Evolutionary conservation across 129 eudicot genomes (phyloP), one percentile per base, ranked within the genome.

Genomic region (Apium graveolens): DNA sequence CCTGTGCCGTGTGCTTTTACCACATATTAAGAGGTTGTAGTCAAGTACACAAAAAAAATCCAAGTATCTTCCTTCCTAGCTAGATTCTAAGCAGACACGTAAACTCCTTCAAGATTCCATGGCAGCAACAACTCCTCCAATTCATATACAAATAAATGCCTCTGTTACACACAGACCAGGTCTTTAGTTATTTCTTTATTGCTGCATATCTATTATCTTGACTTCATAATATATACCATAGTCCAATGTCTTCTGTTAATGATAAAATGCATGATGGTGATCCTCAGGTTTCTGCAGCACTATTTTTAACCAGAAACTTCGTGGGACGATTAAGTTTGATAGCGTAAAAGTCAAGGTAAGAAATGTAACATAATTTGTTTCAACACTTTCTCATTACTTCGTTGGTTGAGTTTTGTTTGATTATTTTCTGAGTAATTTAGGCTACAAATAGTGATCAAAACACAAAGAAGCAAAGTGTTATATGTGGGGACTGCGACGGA

Each of bases 401-500:
- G 11, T 60, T n/a, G 14, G 34, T n/a, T 60, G 16, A 10, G 32
- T 26, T 60, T n/a, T 60, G 68, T 60, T n/a, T n/a, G 7, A 73
- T 9, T 11, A 72, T 72, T 72, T 1, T 39, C 12, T 42, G 14
- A 12, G 12, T 5, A 1, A 31, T 66, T 66, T 66, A 66, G 72
- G 72, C 38, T 66, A 29, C 39, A 66, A 66, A 32, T 60, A 75
- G 79, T 66, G 86, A 86, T 74, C 74, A 81, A 70, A 75, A 83
- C 74, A 87, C 92, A 62, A 83, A 88, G 74, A 77, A 68, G 49
- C 82, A 78, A 8, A 88, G 92, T 77, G 87, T 88, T 70, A 51
- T 88, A 73, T 88, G 92, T 80, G 82, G 80, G 14, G 88, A 86
- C 71, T 88, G 92, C 75, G 86, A 86, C 75, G 92, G 92, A 53